These are phyloP conservation scores for Hymenoscyphus albidus DNA, from an alignment of 2,329 filamentous ascomycete genomes.

Conservation along the genomic window DNA sequence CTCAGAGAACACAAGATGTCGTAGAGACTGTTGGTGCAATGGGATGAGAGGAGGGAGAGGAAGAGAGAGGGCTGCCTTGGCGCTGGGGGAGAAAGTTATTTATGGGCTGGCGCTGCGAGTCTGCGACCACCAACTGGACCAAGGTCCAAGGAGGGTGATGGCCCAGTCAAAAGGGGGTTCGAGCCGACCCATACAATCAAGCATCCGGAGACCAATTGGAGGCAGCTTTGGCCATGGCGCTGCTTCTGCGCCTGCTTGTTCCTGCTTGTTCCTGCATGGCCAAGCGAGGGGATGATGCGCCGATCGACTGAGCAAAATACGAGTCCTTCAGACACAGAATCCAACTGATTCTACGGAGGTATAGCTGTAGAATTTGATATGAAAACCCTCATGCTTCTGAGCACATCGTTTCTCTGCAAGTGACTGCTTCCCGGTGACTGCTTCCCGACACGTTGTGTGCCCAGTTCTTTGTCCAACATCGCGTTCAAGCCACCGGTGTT, in stretches of 20 bases:
- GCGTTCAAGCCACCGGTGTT: background rate
- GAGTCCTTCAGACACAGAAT: too few species aligned
- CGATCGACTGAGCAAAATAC: too few species aligned
- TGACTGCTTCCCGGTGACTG: too few species aligned
- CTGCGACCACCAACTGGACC: background rate
- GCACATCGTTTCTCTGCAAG: too few species aligned
- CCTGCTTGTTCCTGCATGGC: slow-evolving; percentile 4
- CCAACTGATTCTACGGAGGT: too few species aligned
- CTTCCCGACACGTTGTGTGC: background rate
- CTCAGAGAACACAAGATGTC: slow-evolving; percentile 10
- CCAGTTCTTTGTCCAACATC: background rate
- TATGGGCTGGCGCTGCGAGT: slow-evolving; percentile 3
- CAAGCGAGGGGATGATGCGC: background rate
- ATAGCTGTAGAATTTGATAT: too few species aligned
- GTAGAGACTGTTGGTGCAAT: slow-evolving; percentile 13
- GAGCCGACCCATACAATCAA: background rate
- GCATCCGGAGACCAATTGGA: background rate
- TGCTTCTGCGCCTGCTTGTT: background rate
- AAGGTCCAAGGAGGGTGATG: background rate
- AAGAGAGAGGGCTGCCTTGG: background rate
- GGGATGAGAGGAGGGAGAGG: slow-evolving; percentile 5
- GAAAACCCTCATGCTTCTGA: too few species aligned
- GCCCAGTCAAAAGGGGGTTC: background rate
- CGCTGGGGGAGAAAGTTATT: slow-evolving; percentile 12
- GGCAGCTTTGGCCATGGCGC: background rate